phyloP scores from a whole-genome alignment of 371 early-diverging fungal species.

The Nosema muscidifuracis region DNA sequence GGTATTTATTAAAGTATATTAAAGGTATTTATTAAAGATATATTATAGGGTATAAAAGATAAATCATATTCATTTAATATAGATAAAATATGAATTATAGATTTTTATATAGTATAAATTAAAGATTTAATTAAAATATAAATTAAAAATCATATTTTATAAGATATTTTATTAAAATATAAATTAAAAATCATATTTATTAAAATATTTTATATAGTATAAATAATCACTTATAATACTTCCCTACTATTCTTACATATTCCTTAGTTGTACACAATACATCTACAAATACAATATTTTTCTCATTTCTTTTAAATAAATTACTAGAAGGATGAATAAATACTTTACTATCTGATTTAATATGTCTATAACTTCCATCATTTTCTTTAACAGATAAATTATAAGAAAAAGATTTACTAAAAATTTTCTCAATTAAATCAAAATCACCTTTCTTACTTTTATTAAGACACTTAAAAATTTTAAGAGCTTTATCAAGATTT shows the following conservation, averaged over 20 bases:
- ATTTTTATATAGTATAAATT: too few relatives aligned
- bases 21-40: too few relatives aligned
- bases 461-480: constrained; percentile 26
- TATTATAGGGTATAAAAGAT: too few relatives aligned
- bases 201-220: too few relatives aligned
- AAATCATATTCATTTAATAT: too few relatives aligned
- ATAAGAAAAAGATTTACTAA: constrained; percentile 49
- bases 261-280: constrained; percentile 44
- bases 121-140: too few relatives aligned
- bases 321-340: constrained; percentile 52
- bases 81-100: too few relatives aligned
- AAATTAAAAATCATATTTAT: too few relatives aligned
- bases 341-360: constrained; percentile 14
- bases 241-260: constrained; percentile 53
- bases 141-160: too few relatives aligned
- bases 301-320: constrained; percentile 50
- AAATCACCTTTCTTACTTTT: constrained; percentile 36
- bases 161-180: too few relatives aligned
- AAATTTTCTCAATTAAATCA: constrained; percentile 30
- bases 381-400: constrained; percentile 45
- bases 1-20: too few relatives aligned
- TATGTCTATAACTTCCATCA: constrained; percentile 49
- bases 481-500: constrained; percentile 32
- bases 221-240: constrained; percentile 26
- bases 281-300: constrained; percentile 54